Evolutionary conservation across 2,329 filamentous ascomycete species (phyloP).

Genomic region (Parasarocladium wereldwijsianum): DNA sequence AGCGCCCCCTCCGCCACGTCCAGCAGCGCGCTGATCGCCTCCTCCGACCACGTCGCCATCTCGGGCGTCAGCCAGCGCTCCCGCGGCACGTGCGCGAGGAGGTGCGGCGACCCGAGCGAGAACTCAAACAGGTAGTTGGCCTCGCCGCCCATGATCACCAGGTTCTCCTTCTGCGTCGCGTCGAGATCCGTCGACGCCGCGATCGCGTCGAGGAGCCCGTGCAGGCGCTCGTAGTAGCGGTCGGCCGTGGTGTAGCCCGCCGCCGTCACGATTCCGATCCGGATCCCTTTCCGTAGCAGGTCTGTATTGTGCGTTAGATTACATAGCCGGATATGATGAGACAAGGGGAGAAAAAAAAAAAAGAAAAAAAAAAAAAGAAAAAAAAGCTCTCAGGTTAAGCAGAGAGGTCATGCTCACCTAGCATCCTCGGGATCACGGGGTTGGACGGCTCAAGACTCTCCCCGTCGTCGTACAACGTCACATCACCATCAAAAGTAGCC

Average conservation of each 20-base stretch:
- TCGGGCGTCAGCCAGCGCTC: constrained; percentile 61
- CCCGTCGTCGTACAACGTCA: constrained; percentile 89
- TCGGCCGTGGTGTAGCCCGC: constrained; percentile 84
- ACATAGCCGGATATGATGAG: constrained; percentile 4
- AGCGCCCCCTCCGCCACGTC: constrained; percentile 80
- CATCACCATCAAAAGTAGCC: constrained; percentile 93
- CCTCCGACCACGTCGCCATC: constrained; percentile 63
- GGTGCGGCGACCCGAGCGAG: constrained; percentile 45
- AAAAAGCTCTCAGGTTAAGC: not conserved
- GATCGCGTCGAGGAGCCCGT: constrained; percentile 75
- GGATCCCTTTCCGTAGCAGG: constrained; percentile 63
- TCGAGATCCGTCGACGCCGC: constrained; percentile 43
- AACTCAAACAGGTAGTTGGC: constrained; percentile 90
- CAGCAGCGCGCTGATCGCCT: constrained; percentile 65
- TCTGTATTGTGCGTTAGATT: constrained; percentile 20
- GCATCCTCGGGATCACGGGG: constrained; percentile 55
- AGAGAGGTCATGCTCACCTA: constrained; percentile 21
- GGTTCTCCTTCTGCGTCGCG: constrained; percentile 53
- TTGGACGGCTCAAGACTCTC: constrained; percentile 61
- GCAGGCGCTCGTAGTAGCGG: constrained; percentile 73
- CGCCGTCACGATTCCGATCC: constrained; percentile 90
- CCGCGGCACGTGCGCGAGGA: constrained; percentile 53
- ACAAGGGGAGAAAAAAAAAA: not conserved
- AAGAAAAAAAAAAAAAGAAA: too few relatives aligned
- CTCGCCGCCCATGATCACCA: constrained; percentile 91